Conservation (phyloP, 2,329 filamentous ascomycete genomes). For the Colletotrichum scovillei region DNA sequence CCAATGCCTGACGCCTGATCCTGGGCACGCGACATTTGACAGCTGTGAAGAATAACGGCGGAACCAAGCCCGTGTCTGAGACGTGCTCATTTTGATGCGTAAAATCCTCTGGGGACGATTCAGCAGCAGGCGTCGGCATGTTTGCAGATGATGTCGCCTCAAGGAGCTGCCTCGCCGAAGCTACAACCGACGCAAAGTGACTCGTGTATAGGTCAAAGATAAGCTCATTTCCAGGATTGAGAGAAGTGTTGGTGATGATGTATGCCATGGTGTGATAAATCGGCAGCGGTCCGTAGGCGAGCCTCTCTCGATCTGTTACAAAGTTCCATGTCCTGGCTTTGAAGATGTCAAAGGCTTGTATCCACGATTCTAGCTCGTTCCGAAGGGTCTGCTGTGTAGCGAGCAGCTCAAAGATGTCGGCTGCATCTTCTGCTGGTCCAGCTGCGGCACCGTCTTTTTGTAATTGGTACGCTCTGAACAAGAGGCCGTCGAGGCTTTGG, state of each 20-base stretch:
- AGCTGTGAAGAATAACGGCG: conserved; percentile 57
- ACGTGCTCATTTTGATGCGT: conserved; percentile 46
- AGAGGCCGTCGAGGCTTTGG: conserved; percentile 6
- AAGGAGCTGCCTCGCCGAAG: not conserved
- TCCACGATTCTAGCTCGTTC: conserved; percentile 37
- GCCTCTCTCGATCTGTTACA: conserved; percentile 33
- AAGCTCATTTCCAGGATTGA: conserved; percentile 45
- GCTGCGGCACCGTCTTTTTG: not conserved
- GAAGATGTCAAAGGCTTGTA: conserved; percentile 41
- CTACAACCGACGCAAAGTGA: conserved; percentile 47
- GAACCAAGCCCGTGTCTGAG: conserved; percentile 56
- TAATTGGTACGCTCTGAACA: not conserved
- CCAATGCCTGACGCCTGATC: conserved; percentile 52
- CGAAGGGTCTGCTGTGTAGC: conserved; percentile 1
- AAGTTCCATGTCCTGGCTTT: conserved; percentile 24
- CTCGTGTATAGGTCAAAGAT: conserved; percentile 49
- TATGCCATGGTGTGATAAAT: conserved; percentile 54
- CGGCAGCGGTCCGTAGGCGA: conserved; percentile 42
- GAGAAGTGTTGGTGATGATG: conserved; percentile 53
- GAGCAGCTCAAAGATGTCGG: not conserved
- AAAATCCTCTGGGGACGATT: not conserved
- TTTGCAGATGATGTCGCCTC: not conserved
- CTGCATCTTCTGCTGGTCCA: not conserved
- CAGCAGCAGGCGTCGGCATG: not conserved
- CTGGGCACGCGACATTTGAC: conserved; percentile 57